Base-by-base conservation (phyloP, 257 asterid genomes). In the Gynochthodes officinalis region DNA sequence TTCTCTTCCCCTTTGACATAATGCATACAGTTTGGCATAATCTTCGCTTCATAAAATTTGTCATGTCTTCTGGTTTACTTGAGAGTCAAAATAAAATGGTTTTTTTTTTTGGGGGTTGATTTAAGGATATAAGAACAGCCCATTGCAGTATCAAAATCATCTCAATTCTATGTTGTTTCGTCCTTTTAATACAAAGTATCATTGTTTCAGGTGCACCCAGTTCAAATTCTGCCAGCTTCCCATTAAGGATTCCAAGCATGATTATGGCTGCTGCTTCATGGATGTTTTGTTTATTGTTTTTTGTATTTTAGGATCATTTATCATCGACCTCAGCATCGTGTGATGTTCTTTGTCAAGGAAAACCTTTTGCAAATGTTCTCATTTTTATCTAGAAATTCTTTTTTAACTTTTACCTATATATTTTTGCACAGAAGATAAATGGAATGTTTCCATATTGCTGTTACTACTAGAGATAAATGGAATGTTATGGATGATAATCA, bases 191-290 rank as follows among this genome's bases (percentile, higher is more conserved):
- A 13, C 7, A 4, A 7, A 32, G 69, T 13, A 23, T 69, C 0
- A 25, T 37, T 21, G 18, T 79, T 71, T 52, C 72, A 79, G 83
- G 84, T 42, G 65, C 82, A 10, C 70, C 81, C 1, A 33, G 57
- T 48, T 59, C 79, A 53, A 65, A 33, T 65, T 43, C 79, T 8
- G 74, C 53, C 67, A 28, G 77, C 52, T 70, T 43, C 32, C 40
- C 79, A 11, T 48, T 55, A 61, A 46, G 35, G 68, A 16, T 15
- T 75, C 58, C 64, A 18, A 70, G 69, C 46, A 57, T 63, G 72
- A 59, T 77, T 9, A n/a, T 43, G n/a, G 61, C 15, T 1, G 75
- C 69, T 52, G 66, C 43, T 80, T 74, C 84, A 14, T 10, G 42
- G 71, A 27, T 75, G 64, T 65, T 61, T 64, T n/a, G n/a, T n/a